A percentile compares a stretch with the other conserved stretches of the same genome.
Evolutionary conservation across 2,329 filamentous ascomycete species (phyloP).

Genomic region (Phaeomoniella chlamydospora): DNA sequence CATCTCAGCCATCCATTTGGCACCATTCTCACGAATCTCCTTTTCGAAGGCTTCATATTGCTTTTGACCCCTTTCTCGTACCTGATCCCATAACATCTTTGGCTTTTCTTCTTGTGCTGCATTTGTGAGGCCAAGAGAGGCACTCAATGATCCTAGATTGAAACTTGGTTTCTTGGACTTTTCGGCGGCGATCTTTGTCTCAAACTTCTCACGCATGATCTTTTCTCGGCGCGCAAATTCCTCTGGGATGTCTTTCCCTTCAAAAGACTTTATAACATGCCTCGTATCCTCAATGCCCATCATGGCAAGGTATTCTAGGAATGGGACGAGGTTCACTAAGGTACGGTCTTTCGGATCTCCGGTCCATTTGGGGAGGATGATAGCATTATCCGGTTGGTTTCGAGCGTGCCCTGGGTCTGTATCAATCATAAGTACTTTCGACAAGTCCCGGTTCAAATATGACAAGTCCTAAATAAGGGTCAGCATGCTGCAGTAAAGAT

Average conservation of each 20-base stretch:
- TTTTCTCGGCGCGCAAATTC: conserved; percentile 87
- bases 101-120: conserved; percentile 66
- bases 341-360: conserved; percentile 72
- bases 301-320: conserved; percentile 91
- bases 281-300: conserved; percentile 86
- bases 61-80: conserved; percentile 77
- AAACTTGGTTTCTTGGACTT: conserved; percentile 48
- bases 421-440: conserved; percentile 90
- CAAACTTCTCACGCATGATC: conserved; percentile 67
- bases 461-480: conserved; percentile 60
- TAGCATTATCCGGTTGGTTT: conserved; percentile 91
- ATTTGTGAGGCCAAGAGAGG: conserved; percentile 48
- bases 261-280: conserved; percentile 71
- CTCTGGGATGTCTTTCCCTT: conserved; percentile 74
- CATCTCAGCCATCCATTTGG: conserved; percentile 93
- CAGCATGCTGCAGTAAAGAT: conserved; percentile 7
- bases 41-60: conserved; percentile 81
- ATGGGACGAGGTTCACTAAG: conserved; percentile 79
- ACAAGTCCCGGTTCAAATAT: conserved; percentile 89
- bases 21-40: conserved; percentile 84
- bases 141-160: conserved; percentile 43
- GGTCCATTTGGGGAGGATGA: conserved; percentile 79
- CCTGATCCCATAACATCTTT: conserved; percentile 94
- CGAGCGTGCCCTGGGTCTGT: conserved; percentile 70
- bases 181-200: conserved; percentile 49